Evolutionary conservation across 345 rosid genomes (phyloP), one percentile per base, ranked within the genome.

Genomic region (Syzygium aqueum): DNA sequence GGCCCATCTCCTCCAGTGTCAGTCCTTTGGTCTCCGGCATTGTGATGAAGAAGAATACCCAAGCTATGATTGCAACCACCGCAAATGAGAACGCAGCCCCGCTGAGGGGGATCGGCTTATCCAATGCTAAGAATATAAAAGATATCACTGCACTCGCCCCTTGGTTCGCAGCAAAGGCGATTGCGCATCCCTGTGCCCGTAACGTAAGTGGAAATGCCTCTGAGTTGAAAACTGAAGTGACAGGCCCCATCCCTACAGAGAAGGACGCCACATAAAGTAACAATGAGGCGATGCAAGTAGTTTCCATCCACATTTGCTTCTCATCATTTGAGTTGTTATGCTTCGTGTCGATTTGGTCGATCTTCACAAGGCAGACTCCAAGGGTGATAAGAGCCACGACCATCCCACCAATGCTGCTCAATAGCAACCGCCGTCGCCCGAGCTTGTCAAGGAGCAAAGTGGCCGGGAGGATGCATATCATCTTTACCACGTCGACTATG

Each of bases 221-320:
- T 2, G 97, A 89, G 86, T 92, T 93, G 63, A 95, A 97, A 5
- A 97, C 98, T 95, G 96, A 94, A 12, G 97, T 87, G 49, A 96
- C 91, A 2, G 98, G 99, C 8, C 99, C 99, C 88, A 96, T 87
- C 54, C 99, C 99, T 6, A 97, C 95, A 1, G 99, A 96, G 87
- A 97, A 97, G 80, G 90, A 87, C 2, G 96, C 95, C n/a, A 97
- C 99, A 87, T 87, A 94, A 19, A 94, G 88, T 53, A 97, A 86
- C 15, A 95, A 94, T 30, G 92, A 92, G 1, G 93, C 6, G 46
- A 96, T 91, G 43, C 94, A 85, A 51, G 95, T 5, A 1, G 83
- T 96, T 40, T 40, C 43, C 15, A 94, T 61, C 99, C 99, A 97
- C 61, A 37, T 86, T 28, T 93, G 46, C 67, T 90, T 93, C 85